A percentile compares a stretch with the other conserved stretches of the same genome.
Conservation (phyloP, 371 early-diverging fungal genomes). For the Lichtheimia hyalospora region DNA sequence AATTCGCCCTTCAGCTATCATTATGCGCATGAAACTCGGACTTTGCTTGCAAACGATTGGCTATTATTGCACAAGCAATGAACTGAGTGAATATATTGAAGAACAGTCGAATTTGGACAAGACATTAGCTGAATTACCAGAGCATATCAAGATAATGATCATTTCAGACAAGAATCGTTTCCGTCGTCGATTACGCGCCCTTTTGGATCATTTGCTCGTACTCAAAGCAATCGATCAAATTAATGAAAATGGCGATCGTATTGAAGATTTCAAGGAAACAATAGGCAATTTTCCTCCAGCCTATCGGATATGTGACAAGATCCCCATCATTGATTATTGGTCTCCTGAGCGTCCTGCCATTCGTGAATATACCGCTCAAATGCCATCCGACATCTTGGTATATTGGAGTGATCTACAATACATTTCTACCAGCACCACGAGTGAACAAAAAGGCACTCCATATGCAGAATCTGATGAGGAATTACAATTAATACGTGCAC, state of each 20-base stretch:
- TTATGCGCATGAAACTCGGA: conserved; percentile 15
- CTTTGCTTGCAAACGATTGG: conserved; percentile 29
- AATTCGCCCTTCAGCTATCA: conserved; percentile 10
- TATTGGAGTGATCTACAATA: conserved; percentile 47
- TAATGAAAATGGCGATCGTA: background rate
- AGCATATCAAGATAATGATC: conserved; percentile 1
- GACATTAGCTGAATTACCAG: conserved; percentile 13
- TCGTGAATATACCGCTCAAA: conserved; percentile 16
- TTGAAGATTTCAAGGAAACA: background rate
- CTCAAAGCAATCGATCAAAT: background rate
- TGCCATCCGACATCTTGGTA: conserved; percentile 15
- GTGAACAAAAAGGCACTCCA: background rate
- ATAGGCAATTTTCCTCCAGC: background rate
- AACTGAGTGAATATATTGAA: conserved; percentile 11
- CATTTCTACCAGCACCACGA: conserved; percentile 12
- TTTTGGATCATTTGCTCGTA: conserved; percentile 11
- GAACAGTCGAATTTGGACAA: conserved; percentile 7
- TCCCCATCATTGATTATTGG: conserved; percentile 13
- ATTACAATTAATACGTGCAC: background rate
- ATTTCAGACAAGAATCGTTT: conserved; percentile 15
- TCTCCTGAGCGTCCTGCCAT: conserved; percentile 8
- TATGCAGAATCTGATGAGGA: background rate
- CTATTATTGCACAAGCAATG: background rate
- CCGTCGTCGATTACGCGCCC: conserved; percentile 12
- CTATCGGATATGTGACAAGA: conserved; percentile 6